Evolutionary conservation across 2,329 filamentous ascomycete species (phyloP).

Genomic region (Monilinia fructigena): DNA sequence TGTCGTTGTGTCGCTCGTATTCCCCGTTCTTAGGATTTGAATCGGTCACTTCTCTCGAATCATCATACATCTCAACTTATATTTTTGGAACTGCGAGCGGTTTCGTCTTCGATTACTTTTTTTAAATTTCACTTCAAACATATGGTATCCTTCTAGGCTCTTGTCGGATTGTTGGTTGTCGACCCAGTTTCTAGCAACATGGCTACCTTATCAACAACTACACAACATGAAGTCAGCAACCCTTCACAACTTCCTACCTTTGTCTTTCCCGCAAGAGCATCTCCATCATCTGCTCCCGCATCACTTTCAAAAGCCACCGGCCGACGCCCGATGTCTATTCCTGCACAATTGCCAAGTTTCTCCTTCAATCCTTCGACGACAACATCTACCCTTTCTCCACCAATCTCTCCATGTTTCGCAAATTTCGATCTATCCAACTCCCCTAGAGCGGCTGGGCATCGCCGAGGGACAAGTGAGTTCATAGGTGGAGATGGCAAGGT

Average conservation of each 20-base stretch:
- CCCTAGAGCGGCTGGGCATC: conserved; percentile 61
- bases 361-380: conserved; percentile 18
- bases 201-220: conserved; percentile 21
- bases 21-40: neutral
- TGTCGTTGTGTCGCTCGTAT: conserved; percentile 17
- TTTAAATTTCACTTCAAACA: conserved; percentile 12
- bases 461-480: conserved; percentile 81
- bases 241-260: conserved; percentile 35
- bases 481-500: conserved; percentile 66
- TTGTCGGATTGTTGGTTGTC: conserved; percentile 22
- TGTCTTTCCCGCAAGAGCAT: conserved; percentile 32
- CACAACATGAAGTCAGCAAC: conserved; percentile 17
- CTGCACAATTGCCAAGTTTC: conserved; percentile 19
- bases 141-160: conserved; percentile 22
- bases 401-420: conserved; percentile 47
- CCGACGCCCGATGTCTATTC: conserved; percentile 51
- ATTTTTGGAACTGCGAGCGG: conserved; percentile 17
- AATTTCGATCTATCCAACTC: conserved; percentile 31
- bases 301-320: conserved; percentile 47
- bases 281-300: conserved; percentile 29
- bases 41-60: conserved; percentile 10
- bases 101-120: conserved; percentile 13
- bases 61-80: neutral
- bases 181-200: conserved; percentile 21
- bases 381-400: conserved; percentile 52